Evolutionary conservation across 2,329 filamentous ascomycete genomes (phyloP), one percentile per base, ranked within the genome.

Genomic region (Colletotrichum acutatum): DNA sequence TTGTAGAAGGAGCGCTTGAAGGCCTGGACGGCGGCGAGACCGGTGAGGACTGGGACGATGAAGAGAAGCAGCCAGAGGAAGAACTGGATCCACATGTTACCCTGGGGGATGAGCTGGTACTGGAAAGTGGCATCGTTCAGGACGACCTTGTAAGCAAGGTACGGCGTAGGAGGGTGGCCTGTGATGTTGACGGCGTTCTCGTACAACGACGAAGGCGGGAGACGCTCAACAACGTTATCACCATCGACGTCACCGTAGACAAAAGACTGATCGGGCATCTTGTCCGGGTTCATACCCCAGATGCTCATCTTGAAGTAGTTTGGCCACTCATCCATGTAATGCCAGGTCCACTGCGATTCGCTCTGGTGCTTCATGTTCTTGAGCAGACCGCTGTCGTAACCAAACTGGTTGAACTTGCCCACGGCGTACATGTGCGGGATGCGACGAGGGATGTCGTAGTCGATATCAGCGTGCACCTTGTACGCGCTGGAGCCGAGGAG

Each of bases 251-350:
- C 91, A 26, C 91, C 91, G 2, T 91, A 86, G 68, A 84, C 16
- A 52, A 74, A 86, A 4, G 86, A 87, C 74, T 90, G 85, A 78
- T 93, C 91, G 0, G 91, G 90, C 76, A 87, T 81, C 26, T 90
- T 90, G 79, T 92, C 87, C 0, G 87, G 86, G 76, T 92, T 90
- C 79, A 92, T 90, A 65, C 91, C 91, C 91, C 91, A 93, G 8
- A 91, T 84, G 75, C 92, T 93, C 74, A 92, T 81, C 77, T 92
- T 90, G 72, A 90, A 88, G 60, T 87, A 82, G 7, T 88, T 87
- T 14, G 91, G 91, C 87, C 90, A 93, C 77, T 93, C 91, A 2
- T 86, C 84, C 85, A 91, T 88, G 71, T 92, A 90, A 74, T 90
- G 84, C 76, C 88, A 89, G 19, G 84, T 82, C 91, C 91, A 93